Conservation (phyloP, 495 filamentous ascomycete genomes). For the Neurospora africana region DNA sequence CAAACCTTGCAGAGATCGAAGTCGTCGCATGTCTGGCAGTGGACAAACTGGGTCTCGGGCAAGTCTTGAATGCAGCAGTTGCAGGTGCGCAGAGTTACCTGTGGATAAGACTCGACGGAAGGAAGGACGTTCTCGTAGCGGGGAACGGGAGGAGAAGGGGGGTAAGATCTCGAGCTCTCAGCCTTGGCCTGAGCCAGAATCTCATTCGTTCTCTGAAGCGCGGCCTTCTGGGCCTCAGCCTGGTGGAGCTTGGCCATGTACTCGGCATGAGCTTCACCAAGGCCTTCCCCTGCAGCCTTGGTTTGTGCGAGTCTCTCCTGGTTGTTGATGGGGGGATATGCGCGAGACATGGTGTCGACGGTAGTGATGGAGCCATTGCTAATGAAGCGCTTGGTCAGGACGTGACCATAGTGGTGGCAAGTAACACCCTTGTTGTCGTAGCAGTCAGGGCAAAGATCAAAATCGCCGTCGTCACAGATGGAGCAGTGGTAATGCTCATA, state of each 20-base stretch:
- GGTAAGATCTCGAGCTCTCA: slow-evolving; percentile 3
- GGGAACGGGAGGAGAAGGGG: background rate
- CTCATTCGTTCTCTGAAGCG: too few species aligned
- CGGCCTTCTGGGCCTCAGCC: background rate
- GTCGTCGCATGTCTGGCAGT: slow-evolving; percentile 76
- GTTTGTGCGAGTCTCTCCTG: slow-evolving; percentile 10
- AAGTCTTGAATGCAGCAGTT: slow-evolving; percentile 80
- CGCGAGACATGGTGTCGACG: slow-evolving; percentile 72
- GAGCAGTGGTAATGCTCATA: slow-evolving; percentile 90
- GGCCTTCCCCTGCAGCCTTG: slow-evolving; percentile 10
- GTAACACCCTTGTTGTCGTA: slow-evolving; percentile 62
- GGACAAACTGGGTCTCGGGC: slow-evolving; percentile 68
- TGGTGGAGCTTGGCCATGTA: background rate
- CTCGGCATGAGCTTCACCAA: background rate
- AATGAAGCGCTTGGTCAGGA: slow-evolving; percentile 85
- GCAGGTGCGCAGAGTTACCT: slow-evolving; percentile 61
- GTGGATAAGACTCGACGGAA: slow-evolving; percentile 12
- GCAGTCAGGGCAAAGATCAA: slow-evolving; percentile 80
- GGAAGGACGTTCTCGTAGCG: slow-evolving; percentile 13
- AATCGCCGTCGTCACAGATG: slow-evolving; percentile 86
- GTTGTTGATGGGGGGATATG: slow-evolving; percentile 42
- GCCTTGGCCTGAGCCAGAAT: too few species aligned
- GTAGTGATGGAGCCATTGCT: slow-evolving; percentile 66
- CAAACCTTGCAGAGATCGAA: slow-evolving; percentile 85
- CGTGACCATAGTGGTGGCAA: slow-evolving; percentile 71